phyloP scores from a whole-genome alignment of 345 rosid genomes.

The Clausena lansium region DNA sequence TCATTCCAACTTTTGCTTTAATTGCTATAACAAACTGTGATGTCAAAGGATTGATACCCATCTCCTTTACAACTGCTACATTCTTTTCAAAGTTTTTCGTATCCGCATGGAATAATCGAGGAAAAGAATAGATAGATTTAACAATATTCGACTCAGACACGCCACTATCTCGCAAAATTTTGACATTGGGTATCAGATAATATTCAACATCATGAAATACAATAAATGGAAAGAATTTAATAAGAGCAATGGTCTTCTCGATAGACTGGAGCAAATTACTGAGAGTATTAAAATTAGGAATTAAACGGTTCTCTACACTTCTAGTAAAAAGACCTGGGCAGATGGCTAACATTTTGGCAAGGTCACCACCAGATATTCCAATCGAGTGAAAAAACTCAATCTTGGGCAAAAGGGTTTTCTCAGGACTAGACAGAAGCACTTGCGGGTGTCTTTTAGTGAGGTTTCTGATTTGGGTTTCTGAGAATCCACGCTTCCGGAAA shows the following conservation, averaged over 20 bases:
- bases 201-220: neutral
- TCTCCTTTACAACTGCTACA: conserved; percentile 24
- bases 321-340: neutral
- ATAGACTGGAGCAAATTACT: neutral
- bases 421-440: conserved; percentile 1
- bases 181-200: neutral
- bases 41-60: conserved; percentile 22
- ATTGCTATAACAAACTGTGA: conserved; percentile 20
- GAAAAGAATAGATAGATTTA: neutral
- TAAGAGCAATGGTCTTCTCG: neutral
- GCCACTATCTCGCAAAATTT: conserved; percentile 8
- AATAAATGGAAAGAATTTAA: neutral
- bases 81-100: neutral
- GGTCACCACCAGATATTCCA: conserved; percentile 5
- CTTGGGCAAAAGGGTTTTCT: conserved; percentile 8
- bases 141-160: conserved; percentile 7
- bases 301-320: conserved; percentile 14
- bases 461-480: conserved; percentile 22
- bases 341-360: neutral
- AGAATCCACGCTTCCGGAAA: conserved; percentile 28
- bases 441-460: conserved; percentile 6
- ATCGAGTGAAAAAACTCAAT: conserved; percentile 11
- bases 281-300: conserved; percentile 10
- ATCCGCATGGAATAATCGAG: neutral
- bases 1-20: neutral